Evolutionary conservation across 2,329 filamentous ascomycete species (phyloP), one percentile per base, ranked within the genome.

Genomic region (Amauroascus verrucosus): DNA sequence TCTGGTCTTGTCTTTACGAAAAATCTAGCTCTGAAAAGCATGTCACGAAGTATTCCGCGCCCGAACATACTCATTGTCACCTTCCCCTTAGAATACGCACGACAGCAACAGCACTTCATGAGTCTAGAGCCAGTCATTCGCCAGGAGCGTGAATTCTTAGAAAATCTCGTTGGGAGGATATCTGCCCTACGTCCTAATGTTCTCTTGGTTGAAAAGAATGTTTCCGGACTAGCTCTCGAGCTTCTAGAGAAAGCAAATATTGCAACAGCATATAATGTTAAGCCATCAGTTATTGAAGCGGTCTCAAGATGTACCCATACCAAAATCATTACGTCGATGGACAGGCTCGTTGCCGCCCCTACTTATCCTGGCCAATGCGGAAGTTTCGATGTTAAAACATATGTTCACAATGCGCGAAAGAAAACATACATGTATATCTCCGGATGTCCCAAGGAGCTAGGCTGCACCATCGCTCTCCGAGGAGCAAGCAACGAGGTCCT

Each of bases 1-100:
- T 95, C 93, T 8, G 94, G 93, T 0, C 84, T 98, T 7, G 90
- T 98, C 1, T 98, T 98, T 67, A 93, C 89, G 11, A 98, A 98
- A 67, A 98, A 98, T 59, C 74, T 98, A 48, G 93, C 94, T 0
- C 73, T 97, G 50, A 98, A 98, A 67, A 95, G 86, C 68, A 98
- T 98, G 93, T 84, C 87, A 16, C 81, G 93, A 54, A 87, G 82
- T 58, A 93, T 97, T 57, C 70, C 78, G 11, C 84, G 87, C 52
- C 93, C 93, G 2, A 83, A 88, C 30, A 93, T 98, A 57, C 78
- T 95, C 47, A 88, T 98, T 58, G 84, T 98, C 54, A 91, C 89
- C 0, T 98, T 98, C 64, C 84, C 93, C 0, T 88, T 98, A 54
- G 93, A 98, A 66, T 98, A 98, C 67, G 88, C 94, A 55, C 82